Conservation (phyloP, 2,329 filamentous ascomycete genomes). For the Aspergillus ochraceoroseus region DNA sequence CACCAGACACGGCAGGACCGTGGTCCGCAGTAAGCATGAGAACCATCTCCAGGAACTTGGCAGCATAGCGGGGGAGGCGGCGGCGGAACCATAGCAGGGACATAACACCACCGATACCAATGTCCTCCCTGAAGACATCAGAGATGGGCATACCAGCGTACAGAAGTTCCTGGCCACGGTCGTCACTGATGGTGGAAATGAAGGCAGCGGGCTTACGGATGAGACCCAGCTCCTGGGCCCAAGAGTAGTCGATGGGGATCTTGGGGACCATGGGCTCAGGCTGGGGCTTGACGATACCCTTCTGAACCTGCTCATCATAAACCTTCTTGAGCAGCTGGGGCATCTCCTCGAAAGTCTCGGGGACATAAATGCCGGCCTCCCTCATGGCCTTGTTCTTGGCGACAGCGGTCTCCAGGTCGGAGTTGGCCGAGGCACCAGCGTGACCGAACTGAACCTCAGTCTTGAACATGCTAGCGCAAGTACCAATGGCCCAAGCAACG, state of each 20-base stretch:
- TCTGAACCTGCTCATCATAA: conserved; percentile 81
- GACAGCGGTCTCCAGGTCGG: conserved; percentile 93
- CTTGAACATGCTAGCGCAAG: conserved; percentile 99
- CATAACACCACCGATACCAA: conserved; percentile 99
- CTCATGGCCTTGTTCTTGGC: conserved; percentile 97
- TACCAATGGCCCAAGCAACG: conserved; percentile 98
- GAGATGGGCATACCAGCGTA: conserved; percentile 99
- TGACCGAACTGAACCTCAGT: conserved; percentile 99
- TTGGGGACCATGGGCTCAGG: conserved; percentile 91
- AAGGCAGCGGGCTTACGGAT: conserved; percentile 99
- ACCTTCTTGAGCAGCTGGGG: conserved; percentile 69
- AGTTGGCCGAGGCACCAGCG: conserved; percentile 98
- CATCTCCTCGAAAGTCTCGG: conserved; percentile 94
- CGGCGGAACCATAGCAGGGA: conserved; percentile 99
- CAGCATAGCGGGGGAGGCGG: conserved; percentile 89
- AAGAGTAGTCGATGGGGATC: conserved; percentile 99
- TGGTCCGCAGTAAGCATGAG: conserved; percentile 99
- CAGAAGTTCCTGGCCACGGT: conserved; percentile 97
- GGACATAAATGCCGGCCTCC: conserved; percentile 90
- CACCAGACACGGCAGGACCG: conserved; percentile 96
- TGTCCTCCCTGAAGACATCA: conserved; percentile 98
- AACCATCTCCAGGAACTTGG: conserved; percentile 99
- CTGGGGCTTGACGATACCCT: conserved; percentile 78
- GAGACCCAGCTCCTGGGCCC: conserved; percentile 98
- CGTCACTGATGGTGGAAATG: conserved; percentile 99